Conservation (phyloP, 352 stramenopile genomes). For the Pelagophyceae sp. region DNA sequence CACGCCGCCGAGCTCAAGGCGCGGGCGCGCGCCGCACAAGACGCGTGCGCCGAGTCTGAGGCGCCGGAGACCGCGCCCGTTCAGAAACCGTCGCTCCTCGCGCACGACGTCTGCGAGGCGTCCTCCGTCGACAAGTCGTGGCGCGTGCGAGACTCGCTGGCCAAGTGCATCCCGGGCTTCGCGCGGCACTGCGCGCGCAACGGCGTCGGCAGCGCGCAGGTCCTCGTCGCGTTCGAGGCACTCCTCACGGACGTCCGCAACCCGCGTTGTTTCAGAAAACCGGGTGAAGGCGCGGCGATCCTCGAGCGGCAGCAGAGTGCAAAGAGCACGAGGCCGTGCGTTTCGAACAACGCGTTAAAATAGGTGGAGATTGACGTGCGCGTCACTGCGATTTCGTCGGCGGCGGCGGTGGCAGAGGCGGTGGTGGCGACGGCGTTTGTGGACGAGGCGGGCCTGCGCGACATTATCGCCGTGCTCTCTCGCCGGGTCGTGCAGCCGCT, state of each 20-base stretch:
- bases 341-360: no score
- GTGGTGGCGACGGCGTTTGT: not conserved
- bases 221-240: not conserved
- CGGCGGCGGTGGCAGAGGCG: not conserved
- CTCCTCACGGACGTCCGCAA: not conserved
- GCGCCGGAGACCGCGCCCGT: not conserved
- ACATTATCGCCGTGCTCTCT: no score
- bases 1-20: not conserved
- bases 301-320: no score
- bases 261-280: no score
- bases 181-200: not conserved
- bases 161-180: not conserved
- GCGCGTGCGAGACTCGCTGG: constrained; percentile 2
- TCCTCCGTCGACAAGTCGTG: not conserved
- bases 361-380: constrained; percentile 15
- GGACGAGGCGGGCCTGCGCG: not conserved
- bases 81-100: not conserved
- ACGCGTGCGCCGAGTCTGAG: not conserved
- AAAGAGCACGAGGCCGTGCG: no score
- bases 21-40: not conserved
- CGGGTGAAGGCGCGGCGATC: no score
- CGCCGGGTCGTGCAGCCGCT: not conserved
- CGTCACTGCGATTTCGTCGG: not conserved
- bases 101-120: not conserved
- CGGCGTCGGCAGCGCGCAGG: not conserved